These are phyloP conservation scores for Lactifluus rugatus DNA, from an alignment of 768 basidiomycete genomes.

Conservation along the genomic window DNA sequence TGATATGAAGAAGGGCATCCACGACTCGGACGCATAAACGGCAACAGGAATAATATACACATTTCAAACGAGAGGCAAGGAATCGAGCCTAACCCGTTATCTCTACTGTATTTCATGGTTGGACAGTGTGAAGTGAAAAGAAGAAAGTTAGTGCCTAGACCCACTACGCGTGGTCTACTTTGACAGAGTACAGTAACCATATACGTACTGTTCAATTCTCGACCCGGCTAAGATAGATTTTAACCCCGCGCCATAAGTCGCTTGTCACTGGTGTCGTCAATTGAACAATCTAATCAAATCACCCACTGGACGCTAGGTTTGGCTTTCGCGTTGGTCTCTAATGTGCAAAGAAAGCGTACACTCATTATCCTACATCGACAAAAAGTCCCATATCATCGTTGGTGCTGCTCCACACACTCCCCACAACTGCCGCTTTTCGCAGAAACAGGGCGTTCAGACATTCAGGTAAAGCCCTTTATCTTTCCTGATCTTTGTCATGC, in stretches of 20 bases:
- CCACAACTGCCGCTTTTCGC: neutral
- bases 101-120: neutral
- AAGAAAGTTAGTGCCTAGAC: neutral
- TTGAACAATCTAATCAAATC: neutral
- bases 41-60: no score
- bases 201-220: neutral
- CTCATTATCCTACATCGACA: neutral
- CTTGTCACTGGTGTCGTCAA: no score
- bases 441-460: conserved; percentile 29
- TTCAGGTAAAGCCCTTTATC: conserved; percentile 49
- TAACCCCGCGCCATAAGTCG: no score
- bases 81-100: neutral
- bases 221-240: neutral
- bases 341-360: neutral
- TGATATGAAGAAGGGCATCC: no score
- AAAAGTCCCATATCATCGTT: neutral
- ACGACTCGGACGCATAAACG: no score
- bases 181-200: no score
- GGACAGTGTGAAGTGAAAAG: neutral
- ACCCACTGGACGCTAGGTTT: neutral
- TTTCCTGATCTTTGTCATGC: conserved; percentile 83
- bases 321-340: neutral
- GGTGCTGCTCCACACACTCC: no score
- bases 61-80: neutral
- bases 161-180: no score